phyloP scores from a whole-genome alignment of 441 rosid genomes.

The Erodium moschatum region DNA sequence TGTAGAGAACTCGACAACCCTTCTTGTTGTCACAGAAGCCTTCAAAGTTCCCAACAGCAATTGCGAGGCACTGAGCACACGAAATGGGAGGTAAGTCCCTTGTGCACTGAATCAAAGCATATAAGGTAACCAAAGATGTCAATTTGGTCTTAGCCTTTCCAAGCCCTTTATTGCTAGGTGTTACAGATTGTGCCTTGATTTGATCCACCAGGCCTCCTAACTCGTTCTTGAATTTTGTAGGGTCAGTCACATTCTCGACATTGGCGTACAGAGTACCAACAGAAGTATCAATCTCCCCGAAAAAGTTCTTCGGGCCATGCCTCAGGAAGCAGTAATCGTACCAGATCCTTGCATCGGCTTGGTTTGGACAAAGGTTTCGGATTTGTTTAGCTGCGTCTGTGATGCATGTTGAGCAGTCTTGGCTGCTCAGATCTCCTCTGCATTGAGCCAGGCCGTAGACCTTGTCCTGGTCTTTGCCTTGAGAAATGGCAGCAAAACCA shows the following conservation, averaged over 20 bases:
- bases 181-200: slow-evolving; percentile 47
- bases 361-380: slow-evolving; percentile 41
- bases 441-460: slow-evolving; percentile 71
- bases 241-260: slow-evolving; percentile 44
- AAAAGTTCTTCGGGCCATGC: slow-evolving; percentile 34
- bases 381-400: slow-evolving; percentile 50
- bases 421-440: slow-evolving; percentile 51
- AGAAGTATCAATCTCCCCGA: slow-evolving; percentile 46
- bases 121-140: slow-evolving; percentile 44
- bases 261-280: slow-evolving; percentile 41
- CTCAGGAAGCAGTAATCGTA: slow-evolving; percentile 64
- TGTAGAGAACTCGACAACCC: slow-evolving; percentile 62
- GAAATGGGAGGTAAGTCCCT: slow-evolving; percentile 44
- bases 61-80: slow-evolving; percentile 69
- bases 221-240: slow-evolving; percentile 36
- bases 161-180: slow-evolving; percentile 35
- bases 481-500: slow-evolving; percentile 36
- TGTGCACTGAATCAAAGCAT: slow-evolving; percentile 64
- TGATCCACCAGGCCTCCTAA: slow-evolving; percentile 38
- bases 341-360: slow-evolving; percentile 54
- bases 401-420: slow-evolving; percentile 48
- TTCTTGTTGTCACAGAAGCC: slow-evolving; percentile 36
- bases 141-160: slow-evolving; percentile 50
- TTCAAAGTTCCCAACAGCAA: slow-evolving; percentile 44
- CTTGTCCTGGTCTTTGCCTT: slow-evolving; percentile 29